phyloP scores from a whole-genome alignment of 768 basidiomycete species.

The Pleurotus tuber-regium region DNA sequence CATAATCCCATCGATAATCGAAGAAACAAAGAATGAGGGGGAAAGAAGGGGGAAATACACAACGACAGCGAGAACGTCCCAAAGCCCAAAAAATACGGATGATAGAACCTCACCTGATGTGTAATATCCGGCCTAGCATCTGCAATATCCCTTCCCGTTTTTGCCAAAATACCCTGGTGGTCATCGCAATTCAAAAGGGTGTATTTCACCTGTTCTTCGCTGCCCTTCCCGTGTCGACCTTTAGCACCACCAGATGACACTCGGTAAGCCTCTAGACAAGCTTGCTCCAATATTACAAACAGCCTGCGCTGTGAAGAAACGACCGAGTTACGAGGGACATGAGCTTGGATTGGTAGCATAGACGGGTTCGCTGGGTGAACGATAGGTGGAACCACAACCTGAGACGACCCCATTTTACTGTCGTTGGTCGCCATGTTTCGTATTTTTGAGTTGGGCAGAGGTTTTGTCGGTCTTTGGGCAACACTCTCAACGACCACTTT shows the following conservation, averaged over 20 bases:
- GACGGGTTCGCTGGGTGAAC: constrained; percentile 62
- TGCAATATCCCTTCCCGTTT: constrained; percentile 96
- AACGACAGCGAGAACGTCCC: neutral
- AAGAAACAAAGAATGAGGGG: constrained; percentile 11
- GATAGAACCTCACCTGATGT: constrained; percentile 70
- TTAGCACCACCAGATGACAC: constrained; percentile 59
- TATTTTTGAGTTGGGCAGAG: constrained; percentile 53
- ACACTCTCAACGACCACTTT: constrained; percentile 15
- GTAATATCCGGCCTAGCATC: constrained; percentile 99
- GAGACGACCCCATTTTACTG: constrained; percentile 38
- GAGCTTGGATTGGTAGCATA: constrained; percentile 82
- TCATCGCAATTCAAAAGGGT: constrained; percentile 97
- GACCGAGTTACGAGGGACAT: constrained; percentile 59
- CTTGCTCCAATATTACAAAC: constrained; percentile 90
- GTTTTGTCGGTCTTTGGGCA: constrained; percentile 58
- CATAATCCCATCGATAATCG: constrained; percentile 5
- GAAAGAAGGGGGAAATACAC: neutral
- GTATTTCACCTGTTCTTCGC: constrained; percentile 87
- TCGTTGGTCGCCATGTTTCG: constrained; percentile 21
- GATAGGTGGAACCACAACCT: constrained; percentile 41
- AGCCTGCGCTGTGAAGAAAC: constrained; percentile 61
- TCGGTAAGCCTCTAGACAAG: constrained; percentile 94
- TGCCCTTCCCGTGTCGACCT: constrained; percentile 53
- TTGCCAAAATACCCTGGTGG: constrained; percentile 97
- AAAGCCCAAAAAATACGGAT: no score